A percentile compares a stretch with the other conserved stretches of the same genome.
phyloP scores from a whole-genome alignment of 1,284 basidiomycete genomes.

The Wallemia hederae region DNA sequence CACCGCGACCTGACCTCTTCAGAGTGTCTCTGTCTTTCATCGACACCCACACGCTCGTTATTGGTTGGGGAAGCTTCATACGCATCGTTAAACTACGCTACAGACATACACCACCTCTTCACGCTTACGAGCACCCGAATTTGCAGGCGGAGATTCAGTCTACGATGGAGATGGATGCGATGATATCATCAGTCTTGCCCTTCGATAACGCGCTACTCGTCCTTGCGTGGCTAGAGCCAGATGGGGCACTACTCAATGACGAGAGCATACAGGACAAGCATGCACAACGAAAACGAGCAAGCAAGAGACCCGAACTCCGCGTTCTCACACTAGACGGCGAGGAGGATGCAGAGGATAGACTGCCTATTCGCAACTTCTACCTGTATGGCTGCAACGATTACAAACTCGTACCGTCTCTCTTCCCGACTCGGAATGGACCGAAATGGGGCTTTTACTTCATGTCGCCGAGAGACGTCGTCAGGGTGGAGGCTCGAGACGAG shows the following conservation, averaged over 20 bases:
- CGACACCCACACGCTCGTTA: constrained; percentile 60
- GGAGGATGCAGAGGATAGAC: constrained; percentile 58
- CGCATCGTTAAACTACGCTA: constrained; percentile 58
- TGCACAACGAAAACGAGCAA: constrained; percentile 44
- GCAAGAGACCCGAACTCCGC: constrained; percentile 68
- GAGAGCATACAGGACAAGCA: constrained; percentile 33
- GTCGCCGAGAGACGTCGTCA: constrained; percentile 56
- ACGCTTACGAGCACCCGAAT: background rate
- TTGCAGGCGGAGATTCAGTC: constrained; percentile 49
- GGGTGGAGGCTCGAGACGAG: constrained; percentile 57
- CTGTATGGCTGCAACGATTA: constrained; percentile 84
- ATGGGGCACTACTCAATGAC: constrained; percentile 24
- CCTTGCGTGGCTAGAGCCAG: constrained; percentile 47
- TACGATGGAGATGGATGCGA: constrained; percentile 78
- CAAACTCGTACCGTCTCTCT: constrained; percentile 23
- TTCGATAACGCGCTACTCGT: constrained; percentile 39
- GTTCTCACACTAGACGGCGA: constrained; percentile 71
- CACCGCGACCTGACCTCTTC: constrained; percentile 73
- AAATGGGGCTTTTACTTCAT: constrained; percentile 40
- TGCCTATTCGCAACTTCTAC: constrained; percentile 48
- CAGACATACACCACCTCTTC: constrained; percentile 17
- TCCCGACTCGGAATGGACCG: constrained; percentile 11
- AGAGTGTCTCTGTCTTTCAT: constrained; percentile 77
- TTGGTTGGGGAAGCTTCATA: constrained; percentile 83
- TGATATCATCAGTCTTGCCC: constrained; percentile 69